Evolutionary conservation across 768 basidiomycete species (phyloP), one percentile per base, ranked within the genome.

Genomic region (Termitomyces sp.): DNA sequence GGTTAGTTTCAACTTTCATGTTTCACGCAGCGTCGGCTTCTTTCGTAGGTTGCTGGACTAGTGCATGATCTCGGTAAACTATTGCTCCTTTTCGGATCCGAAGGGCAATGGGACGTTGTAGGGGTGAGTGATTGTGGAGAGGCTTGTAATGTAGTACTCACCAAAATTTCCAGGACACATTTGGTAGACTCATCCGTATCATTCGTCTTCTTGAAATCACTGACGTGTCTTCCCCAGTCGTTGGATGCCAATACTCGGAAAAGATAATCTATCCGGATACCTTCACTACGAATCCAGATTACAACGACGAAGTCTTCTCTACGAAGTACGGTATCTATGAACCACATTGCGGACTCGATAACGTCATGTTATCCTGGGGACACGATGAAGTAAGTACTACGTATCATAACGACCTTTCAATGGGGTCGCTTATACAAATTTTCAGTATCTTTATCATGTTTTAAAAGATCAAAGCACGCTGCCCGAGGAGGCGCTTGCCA

Each of bases 91-190:
- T 93, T 92, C 67, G 89, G 86, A 30, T 89, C 90, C 2, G 78
- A 91, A 68, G 93, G 93, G 6, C 93, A 95, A 72, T 96, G 94
- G 94, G 93, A 94, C 61, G 93, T 95, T 50, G 94, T 96, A 28
- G 94, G 93, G 51, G 89, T 89, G 26, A 58, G 60, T 35, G 54
- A 13, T 35, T 35, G 8, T 43, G 48, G 13, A 52, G 46, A 55
- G 44, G 22, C 41, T 36, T 49, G 26, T 20, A 49, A 33, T 26
- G 40, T 43, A 63, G 33, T 41, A 41, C 45, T 63, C 58, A 59
- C 24, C 7, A 18, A 18, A 2, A 24, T 20, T 24, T 30, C 5
- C 59, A 79, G 76, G 77, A 78, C 65, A 78, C 78, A 22, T 78
- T 78, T 60, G 71, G 74, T 74, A 68, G 38, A 62, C 53, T 61